A percentile compares a stretch with the other conserved stretches of the same genome.
Conservation (phyloP, 2,329 filamentous ascomycete species). For the Ceratocystis cacaofunesta region DNA sequence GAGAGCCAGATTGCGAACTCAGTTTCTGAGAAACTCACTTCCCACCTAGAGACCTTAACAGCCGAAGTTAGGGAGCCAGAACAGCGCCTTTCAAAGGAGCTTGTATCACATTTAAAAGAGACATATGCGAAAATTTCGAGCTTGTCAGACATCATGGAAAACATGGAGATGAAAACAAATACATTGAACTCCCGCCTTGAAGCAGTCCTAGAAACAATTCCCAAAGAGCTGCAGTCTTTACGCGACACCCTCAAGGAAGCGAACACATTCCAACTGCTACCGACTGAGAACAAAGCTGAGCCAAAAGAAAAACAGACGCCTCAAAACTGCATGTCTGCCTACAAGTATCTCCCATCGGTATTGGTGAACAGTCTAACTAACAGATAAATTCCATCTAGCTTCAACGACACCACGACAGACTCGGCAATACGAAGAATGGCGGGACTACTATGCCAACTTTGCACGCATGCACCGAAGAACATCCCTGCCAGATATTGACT, state of each 20-base stretch:
- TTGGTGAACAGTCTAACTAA: neutral
- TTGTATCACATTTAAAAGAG: constrained; percentile 9
- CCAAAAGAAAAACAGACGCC: neutral
- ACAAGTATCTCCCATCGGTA: neutral
- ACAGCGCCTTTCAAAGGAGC: constrained; percentile 9
- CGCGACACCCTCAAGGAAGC: constrained; percentile 10
- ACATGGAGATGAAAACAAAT: constrained; percentile 8
- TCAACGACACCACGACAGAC: constrained; percentile 3
- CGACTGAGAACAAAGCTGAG: neutral
- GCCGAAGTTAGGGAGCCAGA: constrained; percentile 1
- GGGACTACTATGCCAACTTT: constrained; percentile 14
- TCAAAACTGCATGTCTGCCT: neutral
- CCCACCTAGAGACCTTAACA: neutral
- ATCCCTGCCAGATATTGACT: constrained; percentile 12
- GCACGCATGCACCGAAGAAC: constrained; percentile 12
- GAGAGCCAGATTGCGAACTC: neutral
- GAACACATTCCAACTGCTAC: neutral
- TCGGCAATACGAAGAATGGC: constrained; percentile 15
- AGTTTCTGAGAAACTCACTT: neutral
- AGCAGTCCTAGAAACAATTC: constrained; percentile 3
- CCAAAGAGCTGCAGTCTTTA: constrained; percentile 12
- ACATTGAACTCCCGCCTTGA: constrained; percentile 9
- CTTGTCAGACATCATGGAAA: constrained; percentile 6
- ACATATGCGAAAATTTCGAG: constrained; percentile 4
- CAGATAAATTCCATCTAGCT: neutral